phyloP scores from a whole-genome alignment of 1,284 basidiomycete species.

The Puccinia polysora region DNA sequence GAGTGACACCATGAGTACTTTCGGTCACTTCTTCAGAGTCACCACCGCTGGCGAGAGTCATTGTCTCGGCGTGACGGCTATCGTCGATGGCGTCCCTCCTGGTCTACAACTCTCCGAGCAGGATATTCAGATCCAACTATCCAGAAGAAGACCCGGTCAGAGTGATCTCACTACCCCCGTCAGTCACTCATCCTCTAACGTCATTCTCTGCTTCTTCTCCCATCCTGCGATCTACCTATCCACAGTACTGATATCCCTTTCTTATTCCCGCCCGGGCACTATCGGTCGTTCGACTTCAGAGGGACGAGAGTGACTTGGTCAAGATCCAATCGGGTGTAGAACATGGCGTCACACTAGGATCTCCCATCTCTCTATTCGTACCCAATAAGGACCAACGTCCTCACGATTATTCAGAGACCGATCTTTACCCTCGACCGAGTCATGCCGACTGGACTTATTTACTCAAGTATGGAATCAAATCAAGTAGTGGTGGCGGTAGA shows the following conservation, averaged over 20 bases:
- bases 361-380: conserved; percentile 90
- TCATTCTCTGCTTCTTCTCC: neutral
- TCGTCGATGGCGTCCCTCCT: conserved; percentile 96
- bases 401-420: conserved; percentile 90
- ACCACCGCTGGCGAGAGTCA: conserved; percentile 98
- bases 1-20: conserved; percentile 58
- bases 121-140: conserved; percentile 89
- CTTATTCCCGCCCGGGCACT: no score
- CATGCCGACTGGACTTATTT: conserved; percentile 99
- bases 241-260: neutral
- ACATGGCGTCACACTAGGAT: conserved; percentile 89
- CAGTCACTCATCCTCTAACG: neutral
- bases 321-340: conserved; percentile 91
- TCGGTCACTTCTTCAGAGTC: conserved; percentile 82
- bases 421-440: conserved; percentile 83
- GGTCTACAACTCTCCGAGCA: conserved; percentile 72
- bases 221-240: neutral
- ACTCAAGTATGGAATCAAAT: conserved; percentile 95
- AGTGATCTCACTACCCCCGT: conserved; percentile 87
- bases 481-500: conserved; percentile 89
- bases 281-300: conserved; percentile 52
- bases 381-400: conserved; percentile 98
- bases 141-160: conserved; percentile 87
- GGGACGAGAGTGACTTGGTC: conserved; percentile 94
- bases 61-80: conserved; percentile 92